These are phyloP conservation scores for Spiraea crenata DNA, from an alignment of 331 rosid genomes.

Conservation along the genomic window DNA sequence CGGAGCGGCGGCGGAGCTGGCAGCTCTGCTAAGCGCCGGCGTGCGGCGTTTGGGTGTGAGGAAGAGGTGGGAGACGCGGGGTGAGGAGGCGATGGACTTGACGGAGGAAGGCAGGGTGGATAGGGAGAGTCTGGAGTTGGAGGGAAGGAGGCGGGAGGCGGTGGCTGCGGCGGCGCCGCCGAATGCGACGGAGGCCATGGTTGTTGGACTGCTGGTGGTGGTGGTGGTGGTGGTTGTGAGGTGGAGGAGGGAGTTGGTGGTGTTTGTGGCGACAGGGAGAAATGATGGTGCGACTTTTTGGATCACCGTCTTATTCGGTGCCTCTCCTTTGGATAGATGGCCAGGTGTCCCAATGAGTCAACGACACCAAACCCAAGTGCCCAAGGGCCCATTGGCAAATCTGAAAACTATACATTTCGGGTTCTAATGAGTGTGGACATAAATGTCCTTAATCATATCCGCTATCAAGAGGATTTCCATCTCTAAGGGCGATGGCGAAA, in stretches of 20 bases:
- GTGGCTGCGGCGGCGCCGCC: constrained; percentile 38
- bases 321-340: constrained; percentile 8
- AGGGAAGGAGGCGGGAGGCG: constrained; percentile 41
- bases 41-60: constrained; percentile 43
- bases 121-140: constrained; percentile 31
- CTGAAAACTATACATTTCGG: too few species aligned
- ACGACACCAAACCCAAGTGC: not conserved
- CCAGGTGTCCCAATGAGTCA: not conserved
- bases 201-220: constrained; percentile 23
- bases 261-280: not conserved
- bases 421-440: too few species aligned
- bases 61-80: constrained; percentile 65
- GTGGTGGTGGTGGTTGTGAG: constrained; percentile 19
- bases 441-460: too few species aligned
- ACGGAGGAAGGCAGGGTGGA: constrained; percentile 33
- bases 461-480: too few species aligned
- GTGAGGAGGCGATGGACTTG: constrained; percentile 53
- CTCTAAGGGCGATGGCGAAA: too few species aligned
- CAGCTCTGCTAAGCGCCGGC: constrained; percentile 40
- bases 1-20: constrained; percentile 40
- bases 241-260: constrained; percentile 11
- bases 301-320: not conserved
- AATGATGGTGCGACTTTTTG: constrained; percentile 34
- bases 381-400: not conserved
- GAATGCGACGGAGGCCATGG: constrained; percentile 59